Percentiles rank a stretch among this genome's conserved stretches.
Evolutionary conservation across 345 rosid species (phyloP).

Genomic region (Tarenaya hassleriana): DNA sequence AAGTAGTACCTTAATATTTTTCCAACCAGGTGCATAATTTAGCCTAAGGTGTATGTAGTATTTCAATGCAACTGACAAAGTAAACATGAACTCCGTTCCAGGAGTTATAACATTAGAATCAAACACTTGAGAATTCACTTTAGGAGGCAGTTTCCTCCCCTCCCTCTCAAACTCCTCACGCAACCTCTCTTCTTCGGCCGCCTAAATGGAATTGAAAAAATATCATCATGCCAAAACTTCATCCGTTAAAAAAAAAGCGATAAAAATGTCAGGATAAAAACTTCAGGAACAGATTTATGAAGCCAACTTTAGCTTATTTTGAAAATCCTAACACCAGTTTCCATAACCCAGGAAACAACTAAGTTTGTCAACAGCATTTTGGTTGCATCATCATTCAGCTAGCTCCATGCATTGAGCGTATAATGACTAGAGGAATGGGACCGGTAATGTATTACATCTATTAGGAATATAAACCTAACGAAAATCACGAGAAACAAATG

Average conservation of each 20-base stretch:
- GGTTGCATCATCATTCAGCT: neutral
- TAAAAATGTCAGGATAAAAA: neutral
- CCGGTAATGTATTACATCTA: neutral
- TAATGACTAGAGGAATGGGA: neutral
- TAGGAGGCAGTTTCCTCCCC: conserved; percentile 81
- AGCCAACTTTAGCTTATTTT: neutral
- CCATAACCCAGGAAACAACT: neutral
- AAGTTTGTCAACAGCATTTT: neutral
- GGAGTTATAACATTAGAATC: conserved; percentile 97
- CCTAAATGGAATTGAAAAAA: conserved; percentile 35
- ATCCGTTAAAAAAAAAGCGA: neutral
- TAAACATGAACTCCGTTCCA: conserved; percentile 89
- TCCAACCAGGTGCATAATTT: conserved; percentile 95
- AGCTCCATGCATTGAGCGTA: neutral
- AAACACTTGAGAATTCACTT: conserved; percentile 50
- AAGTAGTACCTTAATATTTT: conserved; percentile 61
- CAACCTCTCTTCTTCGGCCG: conserved; percentile 72
- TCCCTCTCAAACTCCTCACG: conserved; percentile 78
- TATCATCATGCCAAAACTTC: neutral
- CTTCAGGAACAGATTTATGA: neutral
- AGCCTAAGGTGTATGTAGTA: conserved; percentile 75
- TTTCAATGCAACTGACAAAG: conserved; percentile 76
- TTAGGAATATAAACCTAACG: neutral
- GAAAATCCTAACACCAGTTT: too few relatives aligned
- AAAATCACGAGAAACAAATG: neutral